Evolutionary conservation across 129 eudicot genomes (phyloP), one percentile per base, ranked within the genome.

Genomic region (Chrysanthemum lavandulifolium): DNA sequence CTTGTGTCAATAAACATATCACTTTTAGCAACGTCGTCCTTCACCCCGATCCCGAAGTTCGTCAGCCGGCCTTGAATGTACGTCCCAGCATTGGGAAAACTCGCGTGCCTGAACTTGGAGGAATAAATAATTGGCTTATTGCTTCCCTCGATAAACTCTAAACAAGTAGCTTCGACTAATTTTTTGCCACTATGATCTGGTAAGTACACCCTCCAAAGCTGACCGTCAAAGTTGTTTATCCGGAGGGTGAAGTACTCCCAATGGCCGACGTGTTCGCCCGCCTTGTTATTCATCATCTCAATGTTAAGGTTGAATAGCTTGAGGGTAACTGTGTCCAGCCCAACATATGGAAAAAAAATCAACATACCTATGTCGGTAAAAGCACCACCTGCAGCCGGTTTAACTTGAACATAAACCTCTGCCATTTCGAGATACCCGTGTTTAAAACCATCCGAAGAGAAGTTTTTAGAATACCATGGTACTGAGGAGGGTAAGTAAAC

Each of bases 221-320:
- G 96, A 1, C 99, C 99, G 3, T 78, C 64, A 58, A 88, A 94
- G 85, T 94, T 94, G 83, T 96, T 87, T 58, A 94, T 33, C 12
- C 99, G 89, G 57, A 90, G 99, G 0, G 97, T 90, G 57, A 10
- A 90, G 58, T 94, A 96, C 78, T 94, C 99, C 99, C 99, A 94
- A 31, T 94, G 97, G 15, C 97, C 79, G 1, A 94, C 93, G 52
- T 94, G 96, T 63, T 90, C 86, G 1, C 99, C 99, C 1, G 88
- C 72, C 54, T 57, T 78, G 36, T 64, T 59, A 36, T 36, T 36
- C 8, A 36, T 36, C 79, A 94, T 64, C 36, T 83, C 70, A 3
- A 88, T 73, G 61, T 67, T 88, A 29, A 84, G 10, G 43, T 67
- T 88, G 50, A 84, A 21, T 11, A 78, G 14, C 73, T 89, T 93